Evolutionary conservation across 139 green algal genomes (phyloP).

Genomic region (Trebouxia sp.): DNA sequence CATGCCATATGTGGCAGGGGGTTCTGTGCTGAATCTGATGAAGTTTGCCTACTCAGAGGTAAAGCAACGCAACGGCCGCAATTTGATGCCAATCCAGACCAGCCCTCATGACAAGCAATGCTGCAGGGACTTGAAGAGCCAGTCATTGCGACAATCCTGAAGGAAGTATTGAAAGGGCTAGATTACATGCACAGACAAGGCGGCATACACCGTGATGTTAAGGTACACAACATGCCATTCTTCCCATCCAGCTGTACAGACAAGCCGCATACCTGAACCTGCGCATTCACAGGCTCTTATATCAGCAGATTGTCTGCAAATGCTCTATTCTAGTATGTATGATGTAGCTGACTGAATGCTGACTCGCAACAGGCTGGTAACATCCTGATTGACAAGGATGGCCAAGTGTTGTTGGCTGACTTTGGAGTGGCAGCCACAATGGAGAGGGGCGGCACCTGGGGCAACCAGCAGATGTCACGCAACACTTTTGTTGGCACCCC

Average conservation of each 20-base stretch:
- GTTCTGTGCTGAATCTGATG: slow-evolving; percentile 91
- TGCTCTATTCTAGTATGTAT: too few relatives aligned
- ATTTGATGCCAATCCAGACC: background rate
- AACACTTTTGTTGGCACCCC: slow-evolving; percentile 92
- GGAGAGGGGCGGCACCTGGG: slow-evolving; percentile 88
- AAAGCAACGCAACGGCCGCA: too few relatives aligned
- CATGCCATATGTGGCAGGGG: slow-evolving; percentile 85
- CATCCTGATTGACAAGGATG: slow-evolving; percentile 93
- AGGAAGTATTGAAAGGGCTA: slow-evolving; percentile 90
- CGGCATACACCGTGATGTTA: slow-evolving; percentile 97
- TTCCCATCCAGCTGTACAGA: background rate
- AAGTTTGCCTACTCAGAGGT: slow-evolving; percentile 84
- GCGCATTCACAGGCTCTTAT: too few relatives aligned
- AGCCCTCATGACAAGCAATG: background rate
- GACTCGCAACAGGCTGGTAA: slow-evolving; percentile 86
- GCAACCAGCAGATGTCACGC: slow-evolving; percentile 68
- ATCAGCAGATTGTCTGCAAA: too few relatives aligned
- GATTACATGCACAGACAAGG: slow-evolving; percentile 96
- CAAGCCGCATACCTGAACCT: too few relatives aligned
- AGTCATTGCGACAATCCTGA: slow-evolving; percentile 91
- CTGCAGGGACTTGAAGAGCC: slow-evolving; percentile 89
- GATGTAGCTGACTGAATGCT: background rate
- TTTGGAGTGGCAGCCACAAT: slow-evolving; percentile 95
- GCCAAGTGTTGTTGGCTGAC: slow-evolving; percentile 91
- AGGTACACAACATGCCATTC: slow-evolving; percentile 56